Evolutionary conservation across 805 yeast species (phyloP).

Genomic region (Nakazawaea holstii): DNA sequence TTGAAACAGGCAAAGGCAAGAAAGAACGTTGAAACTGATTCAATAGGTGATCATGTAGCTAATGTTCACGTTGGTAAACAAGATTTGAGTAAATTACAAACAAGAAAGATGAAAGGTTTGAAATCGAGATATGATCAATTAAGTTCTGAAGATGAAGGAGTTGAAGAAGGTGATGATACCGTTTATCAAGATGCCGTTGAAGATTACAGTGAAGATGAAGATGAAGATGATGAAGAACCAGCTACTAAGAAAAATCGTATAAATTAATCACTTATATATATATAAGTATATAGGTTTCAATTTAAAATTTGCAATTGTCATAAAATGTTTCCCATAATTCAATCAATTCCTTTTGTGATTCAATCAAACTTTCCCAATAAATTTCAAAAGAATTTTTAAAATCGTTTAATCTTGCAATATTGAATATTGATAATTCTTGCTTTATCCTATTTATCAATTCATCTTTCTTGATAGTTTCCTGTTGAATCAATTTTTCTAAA

Average conservation of each 20-base stretch:
- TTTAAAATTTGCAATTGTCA: slow-evolving; percentile 36
- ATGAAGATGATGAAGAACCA: slow-evolving; percentile 32
- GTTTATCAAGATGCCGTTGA: slow-evolving; percentile 24
- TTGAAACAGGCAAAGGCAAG: slow-evolving; percentile 76
- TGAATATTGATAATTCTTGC: slow-evolving; percentile 63
- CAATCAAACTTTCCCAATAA: slow-evolving; percentile 84
- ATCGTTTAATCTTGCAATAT: slow-evolving; percentile 70
- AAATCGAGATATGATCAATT: slow-evolving; percentile 80
- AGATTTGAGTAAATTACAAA: slow-evolving; percentile 84
- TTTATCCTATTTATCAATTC: slow-evolving; percentile 61
- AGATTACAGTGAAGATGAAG: slow-evolving; percentile 14
- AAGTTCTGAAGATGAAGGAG: slow-evolving; percentile 47
- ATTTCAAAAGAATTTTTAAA: slow-evolving; percentile 88
- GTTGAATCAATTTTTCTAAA: slow-evolving; percentile 46
- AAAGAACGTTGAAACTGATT: slow-evolving; percentile 85
- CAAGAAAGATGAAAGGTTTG: slow-evolving; percentile 98
- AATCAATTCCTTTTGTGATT: slow-evolving; percentile 86
- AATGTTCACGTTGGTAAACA: slow-evolving; percentile 95
- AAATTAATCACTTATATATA: neutral
- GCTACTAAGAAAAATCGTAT: slow-evolving; percentile 12
- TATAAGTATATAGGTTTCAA: neutral
- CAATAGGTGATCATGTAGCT: slow-evolving; percentile 95
- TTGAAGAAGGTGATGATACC: slow-evolving; percentile 46
- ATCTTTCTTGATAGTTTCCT: slow-evolving; percentile 57
- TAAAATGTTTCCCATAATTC: slow-evolving; percentile 89